Percentiles rank a stretch among this genome's conserved stretches.
Evolutionary conservation across 129 eudicot species (phyloP).

Genomic region (Lactuca sativa): DNA sequence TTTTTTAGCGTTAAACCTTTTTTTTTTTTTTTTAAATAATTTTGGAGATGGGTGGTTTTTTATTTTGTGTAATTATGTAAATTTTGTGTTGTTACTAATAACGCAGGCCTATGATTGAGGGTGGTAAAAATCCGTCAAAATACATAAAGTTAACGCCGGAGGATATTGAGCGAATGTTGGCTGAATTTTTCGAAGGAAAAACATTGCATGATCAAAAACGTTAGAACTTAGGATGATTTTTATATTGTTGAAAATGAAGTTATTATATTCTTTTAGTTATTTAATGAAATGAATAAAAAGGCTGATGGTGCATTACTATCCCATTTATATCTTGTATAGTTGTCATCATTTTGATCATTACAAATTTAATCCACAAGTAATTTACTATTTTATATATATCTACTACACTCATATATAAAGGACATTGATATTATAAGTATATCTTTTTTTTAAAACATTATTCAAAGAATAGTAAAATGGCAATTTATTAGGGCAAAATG

Average conservation of each 20-base stretch:
- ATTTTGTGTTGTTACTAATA: neutral
- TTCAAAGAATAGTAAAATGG: no score
- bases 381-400: neutral
- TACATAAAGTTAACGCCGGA: constrained; percentile 79
- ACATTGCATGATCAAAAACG: constrained; percentile 57
- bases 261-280: neutral
- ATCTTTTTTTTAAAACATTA: no score
- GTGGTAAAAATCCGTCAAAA: constrained; percentile 81
- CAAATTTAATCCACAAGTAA: constrained; percentile 9
- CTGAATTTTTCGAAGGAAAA: constrained; percentile 94
- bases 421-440: no score
- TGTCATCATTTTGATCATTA: constrained; percentile 9
- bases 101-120: constrained; percentile 66
- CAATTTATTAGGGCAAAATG: no score
- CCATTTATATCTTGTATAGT: constrained; percentile 7
- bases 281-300: constrained; percentile 14
- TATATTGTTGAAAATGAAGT: neutral
- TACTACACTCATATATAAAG: neutral
- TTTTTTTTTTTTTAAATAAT: no score
- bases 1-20: no score
- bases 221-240: constrained; percentile 24
- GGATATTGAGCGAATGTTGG: constrained; percentile 92
- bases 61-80: neutral
- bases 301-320: constrained; percentile 17
- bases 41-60: neutral